Base-by-base conservation (phyloP, 176 grass and related monocot genomes). In the Triticum monococcum region DNA sequence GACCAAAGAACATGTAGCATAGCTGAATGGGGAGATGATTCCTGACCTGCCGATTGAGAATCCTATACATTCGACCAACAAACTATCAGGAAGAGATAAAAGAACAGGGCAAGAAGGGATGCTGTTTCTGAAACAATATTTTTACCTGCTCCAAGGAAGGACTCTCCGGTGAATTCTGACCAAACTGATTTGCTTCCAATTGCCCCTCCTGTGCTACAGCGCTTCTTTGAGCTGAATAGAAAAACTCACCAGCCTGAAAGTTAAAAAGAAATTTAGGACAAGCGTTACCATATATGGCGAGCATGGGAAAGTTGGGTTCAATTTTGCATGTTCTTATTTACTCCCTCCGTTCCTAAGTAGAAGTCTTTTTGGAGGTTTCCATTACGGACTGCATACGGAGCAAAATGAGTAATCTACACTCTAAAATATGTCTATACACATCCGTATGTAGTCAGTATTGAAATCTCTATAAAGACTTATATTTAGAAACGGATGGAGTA, bases 211-310 rank as follows among this genome's bases (percentile, higher is more conserved):
- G 97, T 73, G 83, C 89, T 31, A 92, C 78, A 89, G 97, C 97
- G 33, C 32, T 96, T 80, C 88, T 92, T 88, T 96, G 90, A 71
- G 90, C 76, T 20, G 89, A 91, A 81, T 96, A 89, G 72, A 98
- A 98, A 43, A 98, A 90, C 46, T 92, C 92, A 80, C 90, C 94
- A 80, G 87, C 94, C 94, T 98, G 75, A 89, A 81, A 80, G 83
- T 28, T 82, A 32, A 84, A 79, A 31, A 90, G 68, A 31, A 93
- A 81, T 28, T 84, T 56, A 83, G 35, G 5, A 69, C 17, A 64
- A 81, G 41, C 17, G 8, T 3, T 7, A 23, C 20, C 37, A 52
- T 17, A 61, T 37, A 59, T 37, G 31, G 54, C 35, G 17, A 81
- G 62, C 64, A 64, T 45, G 60, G 36, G 22, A 46, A 67, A 48